Conservation (phyloP, 2,329 filamentous ascomycete genomes). For the Hymenoscyphus fructigenus region DNA sequence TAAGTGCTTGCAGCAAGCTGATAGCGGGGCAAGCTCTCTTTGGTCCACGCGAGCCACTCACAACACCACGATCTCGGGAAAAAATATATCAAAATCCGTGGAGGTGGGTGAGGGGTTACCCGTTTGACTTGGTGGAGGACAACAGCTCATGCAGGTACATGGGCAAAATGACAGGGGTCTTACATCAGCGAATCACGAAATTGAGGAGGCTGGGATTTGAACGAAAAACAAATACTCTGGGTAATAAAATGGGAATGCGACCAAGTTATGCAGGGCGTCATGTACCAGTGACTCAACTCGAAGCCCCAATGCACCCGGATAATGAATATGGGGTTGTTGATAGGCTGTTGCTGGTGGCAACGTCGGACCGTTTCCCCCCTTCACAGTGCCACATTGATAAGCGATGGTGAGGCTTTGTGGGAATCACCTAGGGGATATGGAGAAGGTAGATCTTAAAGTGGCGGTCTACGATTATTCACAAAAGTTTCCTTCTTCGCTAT, state of each 20-base stretch:
- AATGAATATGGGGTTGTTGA: constrained; percentile 9
- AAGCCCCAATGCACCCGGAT: neutral
- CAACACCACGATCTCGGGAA: neutral
- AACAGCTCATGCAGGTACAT: constrained; percentile 17
- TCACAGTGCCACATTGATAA: neutral
- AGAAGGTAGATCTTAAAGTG: neutral
- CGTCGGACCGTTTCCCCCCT: constrained; percentile 7
- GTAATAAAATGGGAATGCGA: constrained; percentile 12
- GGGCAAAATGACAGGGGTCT: neutral
- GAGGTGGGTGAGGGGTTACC: neutral
- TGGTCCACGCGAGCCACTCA: constrained; percentile 12
- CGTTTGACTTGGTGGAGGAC: constrained; percentile 1
- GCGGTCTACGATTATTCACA: constrained; percentile 12
- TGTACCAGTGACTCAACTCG: constrained; percentile 20
- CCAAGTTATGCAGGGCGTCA: constrained; percentile 18
- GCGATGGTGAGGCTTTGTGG: constrained; percentile 3
- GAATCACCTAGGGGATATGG: neutral
- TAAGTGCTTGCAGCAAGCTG: constrained; percentile 25
- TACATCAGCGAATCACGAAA: constrained; percentile 6
- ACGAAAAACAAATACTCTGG: constrained; percentile 9
- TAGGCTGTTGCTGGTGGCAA: constrained; percentile 17
- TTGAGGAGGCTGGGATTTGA: constrained; percentile 10
- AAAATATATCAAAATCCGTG: neutral
- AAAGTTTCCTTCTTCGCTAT: neutral
- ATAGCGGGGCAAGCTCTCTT: neutral